Evolutionary conservation across 345 rosid genomes (phyloP), one percentile per base, ranked within the genome.

Genomic region (Toxicodendron radicans): DNA sequence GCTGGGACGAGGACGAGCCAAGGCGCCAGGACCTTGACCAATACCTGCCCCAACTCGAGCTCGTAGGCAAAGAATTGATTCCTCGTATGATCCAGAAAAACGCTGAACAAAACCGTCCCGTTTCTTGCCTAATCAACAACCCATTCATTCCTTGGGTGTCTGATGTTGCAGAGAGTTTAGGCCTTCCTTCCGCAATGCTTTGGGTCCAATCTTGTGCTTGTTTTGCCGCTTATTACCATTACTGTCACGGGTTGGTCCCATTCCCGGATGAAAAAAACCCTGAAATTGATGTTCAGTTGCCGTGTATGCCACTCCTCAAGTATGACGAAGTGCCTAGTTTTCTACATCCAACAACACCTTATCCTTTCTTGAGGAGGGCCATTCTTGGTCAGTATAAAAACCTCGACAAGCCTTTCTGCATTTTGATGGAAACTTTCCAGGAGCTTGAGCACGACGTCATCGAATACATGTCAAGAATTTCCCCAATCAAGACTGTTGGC

Each of bases 141-240:
- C 95, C 97, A 18, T 92, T 94, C 73, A 85, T 90, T 14, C 89
- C 97, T 4, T 94, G 97, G 98, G 97, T 85, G 1, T 85, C 93
- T 1, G 97, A 92, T 57, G 89, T 94, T 1, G 98, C 95, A 0
- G 89, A 80, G 56, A 75, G 76, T 62, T 85, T 94, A 2, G 88
- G 89, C 58, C 74, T 94, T 70, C 97, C 98, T 21, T 91, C 90
- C 21, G 97, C 97, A 1, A 76, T 92, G 81, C 94, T 95, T 5
- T 95, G 97, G 99, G 93, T 95, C 17, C 97, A 95, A 51, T 92
- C 99, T 9, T 91, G 92, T 8, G 97, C 95, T 0, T 87, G 90
- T 73, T 90, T 95, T 45, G 79, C 92, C 0, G 74, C 90, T 27
- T 95, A 95, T 71, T 95, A 91, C 57, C 86, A 91, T 78, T 91